Percentiles rank a stretch among this genome's conserved stretches.
phyloP scores from a whole-genome alignment of 352 stramenopile species.

The Phytophthora kernoviae region DNA sequence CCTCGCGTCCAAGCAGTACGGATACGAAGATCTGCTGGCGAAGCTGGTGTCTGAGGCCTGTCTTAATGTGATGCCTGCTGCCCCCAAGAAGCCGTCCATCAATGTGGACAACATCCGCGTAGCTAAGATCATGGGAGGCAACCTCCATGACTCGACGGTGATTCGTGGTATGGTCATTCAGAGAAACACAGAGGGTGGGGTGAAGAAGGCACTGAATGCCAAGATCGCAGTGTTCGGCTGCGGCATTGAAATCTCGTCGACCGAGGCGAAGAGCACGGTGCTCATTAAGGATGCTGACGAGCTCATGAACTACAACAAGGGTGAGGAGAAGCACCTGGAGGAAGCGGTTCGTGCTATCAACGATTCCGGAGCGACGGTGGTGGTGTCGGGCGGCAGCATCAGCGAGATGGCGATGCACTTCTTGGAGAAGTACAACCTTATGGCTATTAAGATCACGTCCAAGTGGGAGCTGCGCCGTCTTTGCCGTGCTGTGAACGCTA shows the following conservation, averaged over 20 bases:
- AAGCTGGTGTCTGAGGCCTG: constrained; percentile 95
- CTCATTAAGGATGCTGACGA: constrained; percentile 99
- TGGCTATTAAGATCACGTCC: constrained; percentile 97
- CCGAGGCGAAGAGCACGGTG: constrained; percentile 99
- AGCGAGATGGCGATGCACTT: constrained; percentile 99
- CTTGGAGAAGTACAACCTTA: constrained; percentile 97
- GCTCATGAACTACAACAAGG: constrained; percentile 99
- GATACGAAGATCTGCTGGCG: constrained; percentile 94
- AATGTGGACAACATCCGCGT: constrained; percentile 99
- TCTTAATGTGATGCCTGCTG: constrained; percentile 92
- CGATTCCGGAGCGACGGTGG: constrained; percentile 94
- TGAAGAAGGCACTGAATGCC: constrained; percentile 92
- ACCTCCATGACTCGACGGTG: constrained; percentile 95
- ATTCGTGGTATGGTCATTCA: constrained; percentile 98
- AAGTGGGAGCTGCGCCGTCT: constrained; percentile 99
- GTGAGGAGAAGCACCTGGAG: constrained; percentile 98
- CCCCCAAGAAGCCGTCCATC: constrained; percentile 87
- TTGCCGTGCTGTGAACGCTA: constrained; percentile 96
- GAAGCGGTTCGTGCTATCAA: constrained; percentile 97
- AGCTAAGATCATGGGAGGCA: constrained; percentile 97
- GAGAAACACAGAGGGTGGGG: constrained; percentile 91
- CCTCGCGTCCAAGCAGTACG: constrained; percentile 98
- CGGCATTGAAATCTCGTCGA: constrained; percentile 96
- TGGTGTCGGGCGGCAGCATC: constrained; percentile 97
- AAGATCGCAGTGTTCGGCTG: constrained; percentile 98